These are phyloP conservation scores for Lachnellula arida DNA, from an alignment of 2,329 filamentous ascomycete genomes.

Conservation along the genomic window DNA sequence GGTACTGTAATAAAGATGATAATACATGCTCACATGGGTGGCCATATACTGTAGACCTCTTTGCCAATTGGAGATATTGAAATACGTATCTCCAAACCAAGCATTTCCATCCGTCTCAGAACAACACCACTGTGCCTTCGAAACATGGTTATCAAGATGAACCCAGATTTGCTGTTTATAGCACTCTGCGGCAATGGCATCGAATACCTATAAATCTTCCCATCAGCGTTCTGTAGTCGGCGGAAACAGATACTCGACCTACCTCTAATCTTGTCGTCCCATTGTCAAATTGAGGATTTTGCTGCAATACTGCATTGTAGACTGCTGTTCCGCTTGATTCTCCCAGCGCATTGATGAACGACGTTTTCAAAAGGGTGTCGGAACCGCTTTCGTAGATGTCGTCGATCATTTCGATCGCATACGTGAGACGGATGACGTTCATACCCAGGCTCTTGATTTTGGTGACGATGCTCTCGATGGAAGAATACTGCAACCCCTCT, in stretches of 20 bases:
- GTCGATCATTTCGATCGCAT: slow-evolving; percentile 57
- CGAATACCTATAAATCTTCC: slow-evolving; percentile 41
- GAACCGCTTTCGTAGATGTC: slow-evolving; percentile 45
- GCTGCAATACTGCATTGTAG: slow-evolving; percentile 45
- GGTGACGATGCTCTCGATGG: slow-evolving; percentile 47
- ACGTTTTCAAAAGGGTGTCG: slow-evolving; percentile 41
- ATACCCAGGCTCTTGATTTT: slow-evolving; percentile 54
- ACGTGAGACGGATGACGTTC: slow-evolving; percentile 57
- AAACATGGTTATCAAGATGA: slow-evolving; percentile 56
- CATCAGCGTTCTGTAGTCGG: neutral
- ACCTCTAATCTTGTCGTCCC: slow-evolving; percentile 46
- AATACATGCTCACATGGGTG: slow-evolving; percentile 40
- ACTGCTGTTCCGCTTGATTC: slow-evolving; percentile 48
- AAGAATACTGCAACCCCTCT: slow-evolving; percentile 57
- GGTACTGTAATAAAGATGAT: too few relatives aligned
- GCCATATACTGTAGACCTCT: slow-evolving; percentile 56
- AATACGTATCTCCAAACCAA: slow-evolving; percentile 56
- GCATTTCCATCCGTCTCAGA: slow-evolving; percentile 47
- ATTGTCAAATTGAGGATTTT: slow-evolving; percentile 51
- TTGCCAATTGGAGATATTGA: slow-evolving; percentile 52
- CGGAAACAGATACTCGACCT: too few relatives aligned
- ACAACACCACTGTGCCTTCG: slow-evolving; percentile 54
- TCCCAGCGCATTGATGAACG: slow-evolving; percentile 43
- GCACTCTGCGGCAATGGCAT: slow-evolving; percentile 54
- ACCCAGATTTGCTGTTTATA: slow-evolving; percentile 49